Base-by-base conservation (phyloP, 2,329 filamentous ascomycete genomes). In the Sclerotinia minor region DNA sequence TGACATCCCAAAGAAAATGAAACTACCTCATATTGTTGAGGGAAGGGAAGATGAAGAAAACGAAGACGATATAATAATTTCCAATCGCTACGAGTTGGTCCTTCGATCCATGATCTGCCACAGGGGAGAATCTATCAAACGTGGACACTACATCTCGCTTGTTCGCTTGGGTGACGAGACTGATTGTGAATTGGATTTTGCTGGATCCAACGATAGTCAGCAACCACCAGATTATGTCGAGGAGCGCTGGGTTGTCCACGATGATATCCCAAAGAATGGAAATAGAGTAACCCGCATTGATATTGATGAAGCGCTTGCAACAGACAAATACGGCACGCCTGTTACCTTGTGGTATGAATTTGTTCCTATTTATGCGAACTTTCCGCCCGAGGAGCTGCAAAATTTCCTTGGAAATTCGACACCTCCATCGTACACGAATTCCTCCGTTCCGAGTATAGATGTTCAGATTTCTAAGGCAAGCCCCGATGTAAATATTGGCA, bases 261-360 rank as follows among this genome's bases (percentile, higher is more conserved):
- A 99, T 76, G 95, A 99, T 77, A 82, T 98, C n/a, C 78, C 78
- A 0, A 55, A 7, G 53, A 81, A 87, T 81, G 85, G 47, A 84
- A 87, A 41, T 41, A 41, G 94, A 35, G 90, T 98, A 3, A 84
- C 83, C 0, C 84, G 90, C 66, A 88, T 49, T 15, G 90, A 97
- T 71, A 86, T 89, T 73, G 89, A 91, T 70, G 80, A 89, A 72
- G 89, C 92, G 0, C 80, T 98, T 61, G 89, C 87, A 72, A 85
- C 90, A n/a, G 32, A 49, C n/a, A 38, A 50, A 38, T 63, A 63
- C n/a, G 59, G 59, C n/a, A 96, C 92, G 77, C 94, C 95, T 0
- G 98, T 98, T 77, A 84, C 98, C 8, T 82, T 99, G 0, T 98
- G 98, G 78, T 99, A 97, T 76, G 94, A 97, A 78, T 92, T 98